A percentile compares a stretch with the other conserved stretches of the same genome.
phyloP scores from a whole-genome alignment of 257 asterid species.

The Henckelia pumila region DNA sequence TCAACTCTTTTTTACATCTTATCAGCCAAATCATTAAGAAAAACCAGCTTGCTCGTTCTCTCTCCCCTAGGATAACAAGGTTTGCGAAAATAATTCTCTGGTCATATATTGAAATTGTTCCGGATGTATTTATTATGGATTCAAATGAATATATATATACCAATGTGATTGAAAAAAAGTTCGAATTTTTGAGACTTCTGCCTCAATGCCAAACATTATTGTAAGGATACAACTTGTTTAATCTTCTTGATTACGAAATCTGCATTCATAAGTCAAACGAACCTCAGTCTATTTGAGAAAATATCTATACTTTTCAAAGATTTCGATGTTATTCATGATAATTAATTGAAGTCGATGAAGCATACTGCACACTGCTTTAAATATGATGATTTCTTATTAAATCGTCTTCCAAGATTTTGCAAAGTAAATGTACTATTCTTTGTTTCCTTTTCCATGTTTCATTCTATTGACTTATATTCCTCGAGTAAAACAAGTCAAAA shows the following conservation, averaged over 20 bases:
- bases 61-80: conserved; percentile 4
- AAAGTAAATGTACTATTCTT: no score
- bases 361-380: neutral
- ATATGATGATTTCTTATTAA: neutral
- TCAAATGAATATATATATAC: no score
- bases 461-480: no score
- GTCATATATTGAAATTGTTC: no score
- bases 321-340: neutral
- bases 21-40: no score
- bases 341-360: neutral
- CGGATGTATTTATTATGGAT: no score
- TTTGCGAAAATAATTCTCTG: no score
- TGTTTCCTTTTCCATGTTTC: neutral
- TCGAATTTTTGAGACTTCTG: no score
- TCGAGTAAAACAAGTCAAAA: neutral
- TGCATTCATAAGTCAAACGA: neutral
- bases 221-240: neutral
- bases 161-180: no score
- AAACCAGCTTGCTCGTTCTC: no score
- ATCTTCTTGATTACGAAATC: neutral
- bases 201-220: neutral
- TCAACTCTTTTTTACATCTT: no score
- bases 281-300: no score
- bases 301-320: neutral
- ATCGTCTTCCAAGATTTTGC: neutral